Evolutionary conservation across 2,329 filamentous ascomycete genomes (phyloP), one percentile per base, ranked within the genome.

Genomic region (Talaromyces sp.): DNA sequence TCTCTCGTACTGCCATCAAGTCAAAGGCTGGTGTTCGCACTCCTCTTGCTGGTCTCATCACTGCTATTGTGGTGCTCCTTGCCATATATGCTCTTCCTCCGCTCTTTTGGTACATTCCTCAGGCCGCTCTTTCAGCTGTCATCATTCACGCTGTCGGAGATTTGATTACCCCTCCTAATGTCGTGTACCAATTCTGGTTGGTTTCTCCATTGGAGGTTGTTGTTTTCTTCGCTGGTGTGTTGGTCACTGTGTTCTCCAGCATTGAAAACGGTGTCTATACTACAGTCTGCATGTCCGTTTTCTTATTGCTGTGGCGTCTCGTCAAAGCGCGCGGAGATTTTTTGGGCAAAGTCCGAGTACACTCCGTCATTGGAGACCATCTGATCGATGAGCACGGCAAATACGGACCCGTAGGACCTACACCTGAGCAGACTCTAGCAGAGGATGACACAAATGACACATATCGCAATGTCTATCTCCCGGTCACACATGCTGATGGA

Each of bases 121-220:
- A 85, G 67, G 87, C 93, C 5, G 85, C 89, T 3, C 85, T 98
- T 1, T 85, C 93, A 0, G 95, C 89, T 31, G 92, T 98, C 73
- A 97, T 98, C 69, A 97, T 98, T 68, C 94, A 98, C 75, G 95
- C 95, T 2, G 94, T 98, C 2, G 91, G 91, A 65, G 94, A 98
- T 75, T 81, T 99, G 63, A 91, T 98, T 75, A 96, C 93, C 0
- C 89, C 92, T 0, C 94, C 94, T 4, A 93, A 96, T 75, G 93
- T 90, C 0, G 85, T 98, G 13, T 97, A 97, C 77, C 90, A 95
- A 72, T 99, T 98, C 81, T 99, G 94, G 94, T 87, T 89, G 49
- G 91, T 97, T 6, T 95, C 92, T 0, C 95, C 95, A 0, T 75
- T 97, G 1, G 95, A 99, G 75, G 91, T 96, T 0, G 71, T 95